Evolutionary conservation across 1,139 yeast species (phyloP), one percentile per base, ranked within the genome.

Genomic region (Yamadazyma membranifaciens): DNA sequence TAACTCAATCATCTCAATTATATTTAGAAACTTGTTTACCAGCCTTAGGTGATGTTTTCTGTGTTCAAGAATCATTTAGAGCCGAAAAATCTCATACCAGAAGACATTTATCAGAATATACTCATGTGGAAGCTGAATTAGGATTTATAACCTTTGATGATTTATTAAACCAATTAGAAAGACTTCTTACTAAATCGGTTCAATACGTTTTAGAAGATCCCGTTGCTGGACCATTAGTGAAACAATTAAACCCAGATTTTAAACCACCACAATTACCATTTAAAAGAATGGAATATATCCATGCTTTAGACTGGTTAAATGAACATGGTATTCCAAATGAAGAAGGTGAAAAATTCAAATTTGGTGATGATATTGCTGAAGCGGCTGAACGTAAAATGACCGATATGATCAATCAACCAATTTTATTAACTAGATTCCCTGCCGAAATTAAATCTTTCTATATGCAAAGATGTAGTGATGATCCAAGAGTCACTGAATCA

Each of bases 381-480:
- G 98, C 98, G 42, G 98, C 97, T 45, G 99, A 92, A 76, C 87
- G 99, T 65, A 87, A 84, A 68, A 92, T 92, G 98, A 89, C 96
- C 31, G 99, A 92, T 63, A 79, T 86, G 45, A 86, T 94, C 60
- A 91, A 91, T 58, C 84, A 78, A 50, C 99, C 99, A 50, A 91
- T 92, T 52, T 76, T 92, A 55, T 81, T 92, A 63, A 92, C 81
- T 46, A 80, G 92, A 57, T 92, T 92, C 92, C 99, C 99, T 42
- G 89, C 88, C 41, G 97, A 85, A 64, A 87, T 92, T 73, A 92
- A 94, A 70, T 88, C 98, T 4, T 92, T 92, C 77, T 92, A 92
- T 81, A 92, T 92, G 98, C 83, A 86, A 71, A 88, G 84, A 67
- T 88, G 96, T 65, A 61, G 67, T 12, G 97, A 88, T 57, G 98